Base-by-base conservation (phyloP, 805 yeast species). In the Suhomyces sp. region DNA sequence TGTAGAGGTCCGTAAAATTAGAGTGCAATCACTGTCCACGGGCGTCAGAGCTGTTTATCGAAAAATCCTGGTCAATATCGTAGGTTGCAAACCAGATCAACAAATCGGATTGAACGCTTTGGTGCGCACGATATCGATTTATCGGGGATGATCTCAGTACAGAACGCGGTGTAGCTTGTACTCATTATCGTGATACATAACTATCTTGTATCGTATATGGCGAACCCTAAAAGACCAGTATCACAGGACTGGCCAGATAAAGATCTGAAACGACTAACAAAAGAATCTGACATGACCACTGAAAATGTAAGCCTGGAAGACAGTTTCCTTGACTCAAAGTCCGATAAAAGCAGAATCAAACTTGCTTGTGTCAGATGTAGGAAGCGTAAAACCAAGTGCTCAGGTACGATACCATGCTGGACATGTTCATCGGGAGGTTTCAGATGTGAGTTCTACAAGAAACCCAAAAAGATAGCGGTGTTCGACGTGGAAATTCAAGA, bases 311-410 rank as follows among this genome's bases (percentile, higher is more conserved):
- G 12, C 10, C 9, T 9, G 24, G 42, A 38, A 17, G 42, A 19
- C 10, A 38, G 42, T 38, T 19, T 19, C 23, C 24, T 3, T 8
- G 42, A 38, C 24, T 17, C 42, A 12, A 36, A 17, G 24, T 38
- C 24, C 3, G 42, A 38, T 9, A 38, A 19, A 19, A 17, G 40
- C 19, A 31, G 49, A 8, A 52, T 61, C 5, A 53, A 53, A 38
- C 36, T 55, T 4, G 70, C 71, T 2, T 67, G 71, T 52, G 47
- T 54, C 3, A 53, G 69, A 29, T 67, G 71, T 46, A 53, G 65
- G 27, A 48, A 45, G n/a, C 51, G 71, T n/a, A 67, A 66, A 53
- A 63, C 68, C 1, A 63, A 64, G 47, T 68, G 72, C 45, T 53
- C 65, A 2, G 71, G 71, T 1, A 54, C 51, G 9, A 46, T 45